Conservation (phyloP, 2,329 filamentous ascomycete species). For the Xylariaceae sp. region DNA sequence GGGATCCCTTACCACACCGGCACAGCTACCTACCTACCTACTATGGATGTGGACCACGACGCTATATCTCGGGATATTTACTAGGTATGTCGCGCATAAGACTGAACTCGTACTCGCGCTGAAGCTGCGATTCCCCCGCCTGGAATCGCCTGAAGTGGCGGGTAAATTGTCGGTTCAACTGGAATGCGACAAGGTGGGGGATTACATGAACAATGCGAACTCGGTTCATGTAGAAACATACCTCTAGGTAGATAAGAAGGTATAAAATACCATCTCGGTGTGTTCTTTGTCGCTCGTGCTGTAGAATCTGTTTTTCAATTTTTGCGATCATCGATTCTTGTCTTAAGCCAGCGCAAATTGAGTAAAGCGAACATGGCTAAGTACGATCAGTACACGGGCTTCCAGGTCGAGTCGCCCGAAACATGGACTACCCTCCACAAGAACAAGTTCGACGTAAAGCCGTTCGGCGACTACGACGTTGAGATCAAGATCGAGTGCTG, state of each 20-base stretch:
- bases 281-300: not conserved
- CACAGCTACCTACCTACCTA: not conserved
- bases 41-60: conserved; percentile 7
- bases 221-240: not conserved
- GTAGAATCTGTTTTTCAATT: not conserved
- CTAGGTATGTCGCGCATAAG: not conserved
- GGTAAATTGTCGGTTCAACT: conserved; percentile 6
- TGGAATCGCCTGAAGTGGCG: not conserved
- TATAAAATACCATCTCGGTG: not conserved
- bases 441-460: conserved; percentile 75
- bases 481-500: conserved; percentile 83
- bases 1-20: not conserved
- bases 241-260: not conserved
- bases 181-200: conserved; percentile 11
- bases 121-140: not conserved
- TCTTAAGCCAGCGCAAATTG: not conserved
- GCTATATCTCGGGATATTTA: not conserved
- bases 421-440: conserved; percentile 59
- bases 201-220: not conserved
- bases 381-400: conserved; percentile 56
- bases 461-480: conserved; percentile 80
- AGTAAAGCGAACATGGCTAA: conserved; percentile 41
- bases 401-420: conserved; percentile 52
- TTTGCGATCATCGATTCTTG: not conserved
- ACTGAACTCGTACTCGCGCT: not conserved